Evolutionary conservation across 164 flowering plant species (phyloP).

Genomic region (Vitis amurensis): DNA sequence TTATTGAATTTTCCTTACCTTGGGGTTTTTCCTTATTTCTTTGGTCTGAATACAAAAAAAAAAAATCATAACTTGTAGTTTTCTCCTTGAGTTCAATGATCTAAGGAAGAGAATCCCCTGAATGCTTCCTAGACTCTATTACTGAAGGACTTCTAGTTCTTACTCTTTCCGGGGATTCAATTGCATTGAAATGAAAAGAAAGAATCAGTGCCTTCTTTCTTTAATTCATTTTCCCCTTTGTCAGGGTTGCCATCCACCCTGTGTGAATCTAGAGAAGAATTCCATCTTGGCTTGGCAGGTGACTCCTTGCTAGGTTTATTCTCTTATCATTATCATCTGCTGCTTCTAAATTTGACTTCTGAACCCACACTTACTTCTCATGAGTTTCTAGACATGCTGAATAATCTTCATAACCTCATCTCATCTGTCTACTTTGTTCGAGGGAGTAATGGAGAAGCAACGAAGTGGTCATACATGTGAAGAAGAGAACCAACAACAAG

Average conservation of each 20-base stretch:
- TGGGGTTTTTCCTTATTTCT: constrained; percentile 31
- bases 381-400: no score
- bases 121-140: constrained; percentile 12
- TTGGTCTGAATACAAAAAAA: constrained; percentile 16
- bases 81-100: constrained; percentile 54
- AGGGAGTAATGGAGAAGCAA: no score
- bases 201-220: constrained; percentile 26
- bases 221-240: constrained; percentile 24
- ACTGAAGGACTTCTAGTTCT: constrained; percentile 34
- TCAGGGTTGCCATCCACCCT: constrained; percentile 10
- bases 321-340: no score
- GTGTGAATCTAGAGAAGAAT: constrained; percentile 21
- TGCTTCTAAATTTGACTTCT: no score
- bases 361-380: no score
- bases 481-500: no score
- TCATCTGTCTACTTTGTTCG: no score
- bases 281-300: constrained; percentile 9
- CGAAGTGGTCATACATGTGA: no score
- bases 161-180: constrained; percentile 39
- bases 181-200: constrained; percentile 24
- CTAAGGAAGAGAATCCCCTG: constrained; percentile 34
- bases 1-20: constrained; percentile 48
- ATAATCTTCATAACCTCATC: no score
- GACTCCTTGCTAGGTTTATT: no score
- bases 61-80: constrained; percentile 8